A percentile compares a stretch with the other conserved stretches of the same genome.
phyloP scores from a whole-genome alignment of 2,329 filamentous ascomycete species.

The Phaeosphaeriaceae sp. region DNA sequence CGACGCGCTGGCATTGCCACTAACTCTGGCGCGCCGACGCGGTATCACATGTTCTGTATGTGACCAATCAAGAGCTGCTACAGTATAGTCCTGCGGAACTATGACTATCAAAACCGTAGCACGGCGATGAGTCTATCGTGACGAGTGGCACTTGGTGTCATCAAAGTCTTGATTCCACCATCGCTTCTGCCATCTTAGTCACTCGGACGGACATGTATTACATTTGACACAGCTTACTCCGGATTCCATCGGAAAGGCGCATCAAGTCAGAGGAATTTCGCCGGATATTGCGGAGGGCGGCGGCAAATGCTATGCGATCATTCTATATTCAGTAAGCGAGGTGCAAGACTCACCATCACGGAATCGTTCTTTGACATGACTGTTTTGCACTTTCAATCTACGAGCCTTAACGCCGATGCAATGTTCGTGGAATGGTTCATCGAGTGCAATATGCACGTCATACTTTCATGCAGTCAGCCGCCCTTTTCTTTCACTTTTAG shows the following conservation, averaged over 20 bases:
- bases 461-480: not conserved
- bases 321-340: not conserved
- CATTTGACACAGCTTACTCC: not conserved
- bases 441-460: not conserved
- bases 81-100: not conserved
- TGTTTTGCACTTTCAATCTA: not conserved
- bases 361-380: not conserved
- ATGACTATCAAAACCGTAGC: not conserved
- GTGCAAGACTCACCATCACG: not conserved
- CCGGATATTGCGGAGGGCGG: not conserved
- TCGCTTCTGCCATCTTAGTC: not conserved
- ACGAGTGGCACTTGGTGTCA: not conserved
- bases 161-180: too few relatives aligned
- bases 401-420: not conserved
- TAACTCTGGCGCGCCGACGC: not conserved
- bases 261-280: not conserved
- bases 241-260: too few relatives aligned
- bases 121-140: not conserved
- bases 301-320: not conserved
- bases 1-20: not conserved
- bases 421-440: not conserved
- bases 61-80: not conserved
- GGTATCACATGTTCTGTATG: conserved; percentile 1
- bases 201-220: not conserved
- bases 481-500: not conserved